Evolutionary conservation across 228 moss, liverwort and hornwort species (phyloP), one percentile per base, ranked within the genome.

Genomic region (Sphagnum fallax): DNA sequence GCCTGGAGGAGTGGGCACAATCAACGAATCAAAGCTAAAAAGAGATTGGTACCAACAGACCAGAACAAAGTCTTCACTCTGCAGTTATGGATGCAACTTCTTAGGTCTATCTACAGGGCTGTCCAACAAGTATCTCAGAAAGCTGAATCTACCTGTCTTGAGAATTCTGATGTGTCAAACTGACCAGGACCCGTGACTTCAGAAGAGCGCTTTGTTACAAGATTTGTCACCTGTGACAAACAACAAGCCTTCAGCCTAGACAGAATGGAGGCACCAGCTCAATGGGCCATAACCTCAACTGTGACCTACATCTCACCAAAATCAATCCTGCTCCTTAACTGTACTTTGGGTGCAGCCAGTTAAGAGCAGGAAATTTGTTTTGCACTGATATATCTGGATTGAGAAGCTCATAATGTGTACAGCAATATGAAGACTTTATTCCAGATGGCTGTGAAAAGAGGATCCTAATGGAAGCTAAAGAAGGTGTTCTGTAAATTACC

Each of bases 131-230:
- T 32, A 32, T 32, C 32, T 2, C 32, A 32, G 32, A 32, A 32
- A 32, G 32, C 32, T 32, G 32, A 32, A 32, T 16, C 49, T 68
- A 93, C 96, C 96, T 97, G 93, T 72, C 87, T 90, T 52, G 96
- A 93, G 66, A 91, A 97, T 68, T 97, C 96, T 15, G 96, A 93
- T 53, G 93, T 91, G 70, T 97, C 96, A 73, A 88, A 97, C 74
- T 97, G 93, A 61, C 83, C 81, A 0, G 81, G 74, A 65, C 89
- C 89, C 69, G 93, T 89, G 65, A 82, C 72, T 70, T 91, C 93
- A 58, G 93, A 87, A 73, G 96, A 97, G 69, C 91, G 84, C 80
- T 93, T 97, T 32, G 96, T 97, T 62, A 97, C 93, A 13, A 91
- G 79, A 70, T 87, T 97, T 76, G 93, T 91, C 71, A 97, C 96